These are phyloP conservation scores for Dipodascus albidus DNA, from an alignment of 805 yeast species.

Conservation along the genomic window DNA sequence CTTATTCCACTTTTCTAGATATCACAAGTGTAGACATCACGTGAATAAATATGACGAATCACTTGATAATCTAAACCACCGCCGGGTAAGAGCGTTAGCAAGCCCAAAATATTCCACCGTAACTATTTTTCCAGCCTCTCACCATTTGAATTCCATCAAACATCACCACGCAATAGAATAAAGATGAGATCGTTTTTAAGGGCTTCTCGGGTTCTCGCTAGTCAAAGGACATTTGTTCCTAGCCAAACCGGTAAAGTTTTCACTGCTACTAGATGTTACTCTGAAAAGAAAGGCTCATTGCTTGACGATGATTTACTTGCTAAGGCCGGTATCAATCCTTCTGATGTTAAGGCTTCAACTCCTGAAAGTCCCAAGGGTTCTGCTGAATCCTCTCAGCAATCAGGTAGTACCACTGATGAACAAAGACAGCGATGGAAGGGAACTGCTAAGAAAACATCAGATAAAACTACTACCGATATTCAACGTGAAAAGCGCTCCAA, in stretches of 20 bases:
- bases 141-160: too few species aligned
- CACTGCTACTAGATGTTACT: not conserved
- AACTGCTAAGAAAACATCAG: slow-evolving; percentile 32
- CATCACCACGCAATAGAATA: not conserved
- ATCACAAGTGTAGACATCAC: not conserved
- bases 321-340: slow-evolving; percentile 66
- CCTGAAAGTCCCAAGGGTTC: slow-evolving; percentile 8
- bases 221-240: not conserved
- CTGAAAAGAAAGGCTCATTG: slow-evolving; percentile 33
- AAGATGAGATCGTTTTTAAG: not conserved
- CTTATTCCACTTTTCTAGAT: not conserved
- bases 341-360: slow-evolving; percentile 23
- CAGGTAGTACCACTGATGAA: slow-evolving; percentile 14
- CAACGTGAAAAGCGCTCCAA: slow-evolving; percentile 78
- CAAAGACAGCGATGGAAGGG: slow-evolving; percentile 37
- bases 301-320: slow-evolving; percentile 73
- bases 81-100: not conserved
- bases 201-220: not conserved
- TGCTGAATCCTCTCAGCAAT: slow-evolving; percentile 8
- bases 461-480: slow-evolving; percentile 26
- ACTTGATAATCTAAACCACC: not conserved
- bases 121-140: not conserved
- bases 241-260: not conserved
- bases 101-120: not conserved
- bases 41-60: not conserved